Base-by-base conservation (phyloP, 352 stramenopile species). In the Globisporangium emineosum region DNA sequence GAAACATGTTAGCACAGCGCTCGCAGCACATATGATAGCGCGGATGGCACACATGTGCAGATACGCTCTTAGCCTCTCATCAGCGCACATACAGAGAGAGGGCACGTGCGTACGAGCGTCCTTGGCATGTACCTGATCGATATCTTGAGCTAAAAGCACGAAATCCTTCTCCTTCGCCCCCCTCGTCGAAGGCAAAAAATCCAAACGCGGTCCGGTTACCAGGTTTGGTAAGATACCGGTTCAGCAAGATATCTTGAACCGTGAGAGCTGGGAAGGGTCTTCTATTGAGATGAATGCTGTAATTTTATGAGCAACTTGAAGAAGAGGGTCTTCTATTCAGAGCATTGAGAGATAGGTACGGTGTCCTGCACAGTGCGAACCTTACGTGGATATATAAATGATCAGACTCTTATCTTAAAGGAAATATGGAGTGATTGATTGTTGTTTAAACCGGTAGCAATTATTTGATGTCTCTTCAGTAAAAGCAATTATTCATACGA, bases 61-160 rank as follows among this genome's bases (percentile, higher is more conserved):
- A 9, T 21, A 10, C 56, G 17, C 35, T 12, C 29, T 57, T 43
- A 7, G 21, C 35, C 21, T 19, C 8, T 32, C 33, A 8, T 27
- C 52, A 45, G n/a, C 19, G 49, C 51, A 57, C 51, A 37, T 37
- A 57, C 25, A 57, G 27, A 57, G 51, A 57, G n/a, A 32, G 29
- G 5, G 29, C 40, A 47, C 21, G 40, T 17, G 51, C 51, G n/a
- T 9, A 17, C 12, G 10, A 25, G 15, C 27, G 15, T 47, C 40
- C 5, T 23, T 17, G 6, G 29, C 51, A 57, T 42, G 54, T 53
- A 62, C 56, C 53, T 57, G 68, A 43, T 47, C 62, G 50, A 61
- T 56, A 75, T 76, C 66, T 72, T 76, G 71, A 65, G 68, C 33
- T 64, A 5, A n/a, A 33, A 58, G 43, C 58, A 57, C 30, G 59